Base-by-base conservation (phyloP, 139 green algal species). In the Chlorella sp. region DNA sequence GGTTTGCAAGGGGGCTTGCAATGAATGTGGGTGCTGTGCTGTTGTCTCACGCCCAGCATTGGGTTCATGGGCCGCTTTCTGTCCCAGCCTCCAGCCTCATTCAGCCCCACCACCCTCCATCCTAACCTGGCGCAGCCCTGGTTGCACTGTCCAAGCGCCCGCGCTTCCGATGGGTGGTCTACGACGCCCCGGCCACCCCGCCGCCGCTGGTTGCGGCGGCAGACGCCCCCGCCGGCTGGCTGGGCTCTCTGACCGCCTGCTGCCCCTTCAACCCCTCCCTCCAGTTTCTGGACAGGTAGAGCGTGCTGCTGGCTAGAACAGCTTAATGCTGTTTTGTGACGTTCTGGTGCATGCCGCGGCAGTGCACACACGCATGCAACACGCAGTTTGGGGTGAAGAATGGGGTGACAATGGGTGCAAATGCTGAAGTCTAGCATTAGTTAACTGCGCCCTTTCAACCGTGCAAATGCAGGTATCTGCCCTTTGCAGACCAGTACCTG, bases 401-500 rank as follows among this genome's bases (percentile, higher is more conserved):
- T n/a, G n/a, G n/a, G n/a, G n/a, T n/a, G n/a, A n/a, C n/a, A n/a
- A n/a, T n/a, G n/a, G n/a, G n/a, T n/a, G n/a, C n/a, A n/a, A n/a
- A n/a, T n/a, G n/a, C n/a, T n/a, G n/a, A n/a, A n/a, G n/a, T n/a
- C n/a, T n/a, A n/a, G n/a, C n/a, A n/a, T n/a, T n/a, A n/a, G n/a
- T n/a, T n/a, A n/a, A n/a, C n/a, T n/a, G n/a, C 51, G 51, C 51
- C 51, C 51, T 55, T 38, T 26, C 26, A 3, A 1, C 65, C 65
- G 5, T 21, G 6, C 13, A 38, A n/a, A 1, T 32, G 39, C 41
- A 73, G 65, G 44, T 84, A 84, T 65, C 79, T 84, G 2, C 79
- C 30, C 41, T 84, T 84, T 51, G 34, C 63, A 17, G 79, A 84
- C 79, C 79, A 84, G 44, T 84, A 84, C 63, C 20, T n/a, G 9